Percentiles rank a stretch among this genome's conserved stretches.
Conservation (phyloP, 2,329 filamentous ascomycete species). For the Exophiala spinifera region DNA sequence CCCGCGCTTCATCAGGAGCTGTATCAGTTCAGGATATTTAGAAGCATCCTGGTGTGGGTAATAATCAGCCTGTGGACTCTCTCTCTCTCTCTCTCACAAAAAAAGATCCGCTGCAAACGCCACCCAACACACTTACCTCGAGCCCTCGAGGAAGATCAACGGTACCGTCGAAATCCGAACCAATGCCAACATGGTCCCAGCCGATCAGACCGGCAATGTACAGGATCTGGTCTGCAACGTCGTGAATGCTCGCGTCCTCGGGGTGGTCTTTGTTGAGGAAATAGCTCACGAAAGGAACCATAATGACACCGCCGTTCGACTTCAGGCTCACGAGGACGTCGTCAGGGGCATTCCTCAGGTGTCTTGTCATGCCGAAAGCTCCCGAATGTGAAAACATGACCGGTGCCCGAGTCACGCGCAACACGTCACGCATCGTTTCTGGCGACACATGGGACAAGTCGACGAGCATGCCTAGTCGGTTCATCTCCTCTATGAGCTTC, state of each 20-base stretch:
- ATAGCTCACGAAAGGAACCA: conserved; percentile 40
- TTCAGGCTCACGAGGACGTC: conserved; percentile 37
- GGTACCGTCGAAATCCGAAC: background rate
- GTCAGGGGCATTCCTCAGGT: conserved; percentile 42
- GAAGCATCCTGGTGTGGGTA: background rate
- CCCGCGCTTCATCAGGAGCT: background rate
- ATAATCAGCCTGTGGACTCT: too few species aligned
- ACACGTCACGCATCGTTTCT: conserved; percentile 27
- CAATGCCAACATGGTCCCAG: background rate
- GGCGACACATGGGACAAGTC: conserved; percentile 31
- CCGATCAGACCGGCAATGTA: background rate
- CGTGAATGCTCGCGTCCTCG: conserved; percentile 20
- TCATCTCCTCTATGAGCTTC: conserved; percentile 30
- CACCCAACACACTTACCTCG: background rate
- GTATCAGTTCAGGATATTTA: background rate
- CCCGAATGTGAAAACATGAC: conserved; percentile 31
- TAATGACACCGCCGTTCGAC: conserved; percentile 40
- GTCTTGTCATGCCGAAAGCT: conserved; percentile 28
- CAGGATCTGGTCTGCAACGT: background rate
- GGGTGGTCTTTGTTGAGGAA: conserved; percentile 31
- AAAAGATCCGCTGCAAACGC: background rate
- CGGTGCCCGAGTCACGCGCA: conserved; percentile 26
- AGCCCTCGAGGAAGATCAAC: too few species aligned
- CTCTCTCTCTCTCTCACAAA: too few species aligned
- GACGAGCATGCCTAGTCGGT: conserved; percentile 32